Base-by-base conservation (phyloP, 1,139 yeast genomes). In the Candida neerlandica region DNA sequence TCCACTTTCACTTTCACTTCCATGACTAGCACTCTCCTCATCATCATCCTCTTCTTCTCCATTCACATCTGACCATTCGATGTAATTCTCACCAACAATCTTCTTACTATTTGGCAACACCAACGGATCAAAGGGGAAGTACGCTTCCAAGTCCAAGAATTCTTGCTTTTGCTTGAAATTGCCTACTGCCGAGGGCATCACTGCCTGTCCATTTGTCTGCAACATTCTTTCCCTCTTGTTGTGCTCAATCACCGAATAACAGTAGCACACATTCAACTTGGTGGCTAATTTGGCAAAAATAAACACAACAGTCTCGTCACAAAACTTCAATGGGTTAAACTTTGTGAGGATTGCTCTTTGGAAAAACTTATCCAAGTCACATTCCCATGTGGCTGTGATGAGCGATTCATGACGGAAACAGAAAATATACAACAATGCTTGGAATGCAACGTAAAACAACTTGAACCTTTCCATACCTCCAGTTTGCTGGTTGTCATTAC, bases 211-310 rank as follows among this genome's bases (percentile, higher is more conserved):
- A 49, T 64, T 70, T 21, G 70, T 66, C 53, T 69, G 78, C 26
- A 73, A 55, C 71, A 76, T 74, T 56, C 78, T 66, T 54, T 86
- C 91, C 43, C 91, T 77, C 61, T 90, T 87, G 68, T 92, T 94
- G 62, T 89, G 91, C 62, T 94, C 98, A 56, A 94, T 88, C 44
- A 92, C 89, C 27, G 96, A 87, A 67, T 89, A 92, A 66, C 98
- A 92, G 67, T 92, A 94, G 49, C 96, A 95, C 19, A 90, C 89
- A 61, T 90, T 90, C 57, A 91, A 88, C 60, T 85, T 86, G 56
- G 95, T 95, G 2, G 98, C 91, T 46, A 94, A 83, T 58, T 90
- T 87, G 12, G 99, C 98, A 73, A 94, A 94, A 75, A 92, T 94
- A 53, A 85, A 80, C 52, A 92, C 97, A 47, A 95, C 97, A 14